Evolutionary conservation across 2,329 filamentous ascomycete species (phyloP).

Genomic region (Stachybotrys chlorohalonatus): DNA sequence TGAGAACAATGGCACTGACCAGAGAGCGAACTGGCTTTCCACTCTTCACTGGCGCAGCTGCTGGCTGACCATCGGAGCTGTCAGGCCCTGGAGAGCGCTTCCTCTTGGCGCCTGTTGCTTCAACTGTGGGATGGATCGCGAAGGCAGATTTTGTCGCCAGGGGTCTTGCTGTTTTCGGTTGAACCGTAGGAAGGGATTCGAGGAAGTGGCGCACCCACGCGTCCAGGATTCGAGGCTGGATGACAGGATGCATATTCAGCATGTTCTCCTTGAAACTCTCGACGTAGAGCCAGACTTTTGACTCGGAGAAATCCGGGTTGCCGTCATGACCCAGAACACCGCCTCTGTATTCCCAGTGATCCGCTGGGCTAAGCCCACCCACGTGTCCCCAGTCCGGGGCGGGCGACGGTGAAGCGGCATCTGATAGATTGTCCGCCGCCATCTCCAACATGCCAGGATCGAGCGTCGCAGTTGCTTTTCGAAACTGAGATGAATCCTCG

Average conservation of each 20-base stretch:
- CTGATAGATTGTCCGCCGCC: slow-evolving; percentile 36
- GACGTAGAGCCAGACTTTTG: slow-evolving; percentile 43
- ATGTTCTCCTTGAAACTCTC: slow-evolving; percentile 51
- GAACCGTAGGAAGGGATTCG: slow-evolving; percentile 30
- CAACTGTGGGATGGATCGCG: slow-evolving; percentile 18
- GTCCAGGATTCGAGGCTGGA: slow-evolving; percentile 43
- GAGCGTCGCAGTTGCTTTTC: slow-evolving; percentile 31
- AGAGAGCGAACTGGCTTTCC: slow-evolving; percentile 56
- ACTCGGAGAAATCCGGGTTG: slow-evolving; percentile 44
- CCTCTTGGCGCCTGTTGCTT: slow-evolving; percentile 35
- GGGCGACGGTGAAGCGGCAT: slow-evolving; percentile 44
- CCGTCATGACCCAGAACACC: slow-evolving; percentile 32
- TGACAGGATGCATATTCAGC: slow-evolving; percentile 56
- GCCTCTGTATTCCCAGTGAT: slow-evolving; percentile 28
- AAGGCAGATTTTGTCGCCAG: slow-evolving; percentile 18
- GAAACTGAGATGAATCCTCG: slow-evolving; percentile 57
- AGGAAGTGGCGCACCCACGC: slow-evolving; percentile 45
- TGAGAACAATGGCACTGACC: slow-evolving; percentile 70
- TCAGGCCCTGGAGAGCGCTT: slow-evolving; percentile 43
- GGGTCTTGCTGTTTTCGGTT: slow-evolving; percentile 15
- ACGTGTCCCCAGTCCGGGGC: slow-evolving; percentile 51
- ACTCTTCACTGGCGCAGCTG: slow-evolving; percentile 24
- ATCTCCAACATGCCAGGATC: slow-evolving; percentile 31
- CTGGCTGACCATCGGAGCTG: slow-evolving; percentile 18
- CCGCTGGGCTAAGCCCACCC: slow-evolving; percentile 38